Evolutionary conservation across 805 yeast species (phyloP).

Genomic region (Saturnispora diversa): DNA sequence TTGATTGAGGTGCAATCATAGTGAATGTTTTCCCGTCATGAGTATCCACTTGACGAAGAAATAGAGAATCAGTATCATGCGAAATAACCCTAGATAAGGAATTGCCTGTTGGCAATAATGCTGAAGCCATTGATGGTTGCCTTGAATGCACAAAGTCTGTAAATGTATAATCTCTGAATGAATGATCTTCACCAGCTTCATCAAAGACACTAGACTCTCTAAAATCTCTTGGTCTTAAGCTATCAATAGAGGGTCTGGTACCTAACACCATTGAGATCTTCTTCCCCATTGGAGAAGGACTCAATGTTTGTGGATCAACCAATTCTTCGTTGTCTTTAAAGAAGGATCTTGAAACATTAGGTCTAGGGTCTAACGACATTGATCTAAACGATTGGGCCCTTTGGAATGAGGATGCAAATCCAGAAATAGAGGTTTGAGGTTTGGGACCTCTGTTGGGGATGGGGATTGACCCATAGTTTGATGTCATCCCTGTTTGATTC

Average conservation of each 20-base stretch:
- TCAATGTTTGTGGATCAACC: constrained; percentile 59
- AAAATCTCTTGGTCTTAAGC: constrained; percentile 1
- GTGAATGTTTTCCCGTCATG: constrained; percentile 63
- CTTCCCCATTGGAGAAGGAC: constrained; percentile 58
- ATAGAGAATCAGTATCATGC: constrained; percentile 24
- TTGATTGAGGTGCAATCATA: constrained; percentile 72
- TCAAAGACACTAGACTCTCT: constrained; percentile 19
- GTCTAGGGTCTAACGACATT: constrained; percentile 43
- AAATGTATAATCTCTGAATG: constrained; percentile 31
- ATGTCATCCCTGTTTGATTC: not conserved
- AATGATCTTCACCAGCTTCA: constrained; percentile 37
- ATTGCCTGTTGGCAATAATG: constrained; percentile 12
- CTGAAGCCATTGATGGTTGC: constrained; percentile 17
- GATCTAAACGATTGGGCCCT: constrained; percentile 69
- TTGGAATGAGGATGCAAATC: constrained; percentile 71
- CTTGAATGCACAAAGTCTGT: constrained; percentile 22
- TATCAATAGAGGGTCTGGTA: constrained; percentile 12
- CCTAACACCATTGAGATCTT: constrained; percentile 48
- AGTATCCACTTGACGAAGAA: constrained; percentile 51
- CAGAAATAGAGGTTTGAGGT: constrained; percentile 33
- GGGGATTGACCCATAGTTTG: constrained; percentile 18
- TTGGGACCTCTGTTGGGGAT: constrained; percentile 19
- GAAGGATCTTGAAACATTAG: constrained; percentile 55
- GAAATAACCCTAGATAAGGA: constrained; percentile 18
- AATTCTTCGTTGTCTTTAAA: constrained; percentile 57